Base-by-base conservation (phyloP, 2,329 filamentous ascomycete genomes). In the Cladosporium halotolerans region DNA sequence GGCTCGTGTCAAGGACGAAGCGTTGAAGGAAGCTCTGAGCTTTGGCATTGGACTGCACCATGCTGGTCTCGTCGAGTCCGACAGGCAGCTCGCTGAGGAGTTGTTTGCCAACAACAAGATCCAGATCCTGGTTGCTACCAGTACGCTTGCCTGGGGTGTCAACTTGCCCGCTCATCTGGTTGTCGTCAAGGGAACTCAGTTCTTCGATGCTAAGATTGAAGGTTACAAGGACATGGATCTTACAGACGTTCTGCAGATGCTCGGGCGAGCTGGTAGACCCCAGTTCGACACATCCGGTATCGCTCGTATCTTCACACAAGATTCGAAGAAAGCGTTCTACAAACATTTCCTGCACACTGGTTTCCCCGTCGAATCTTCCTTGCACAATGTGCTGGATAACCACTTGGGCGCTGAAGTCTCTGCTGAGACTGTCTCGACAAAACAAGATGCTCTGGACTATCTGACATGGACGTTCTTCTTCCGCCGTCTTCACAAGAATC, bases 391-490 rank as follows among this genome's bases (percentile, higher is more conserved):
- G 1, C 77, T 99, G 7, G 92, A 97, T 72, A 96, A 99, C 74
- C 95, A 99, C 79, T 79, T 99, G 68, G 86, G 90, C 57, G 93
- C 93, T 55, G 93, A 99, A 73, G 84, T 97, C 5, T 95, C 91
- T 0, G 89, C 93, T 1, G 91, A 89, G 61, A 99, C 93, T 0
- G 88, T 99, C 47, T 77, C 86, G 32, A 95, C 90, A 8, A 96
- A 96, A 71, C 93, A 99, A 71, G 93, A 99, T 72, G 93, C 93
- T 1, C 79, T 99, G 3, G 95, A 99, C 70, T 99, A 99, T 67
- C 74, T 99, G 50, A 99, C 93, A 0, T 99, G 95, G 93, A 99
- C 95, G 1, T 99, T 99, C 76, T 99, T 99, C 80, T 99, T 99
- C 79, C 83, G 95, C 2, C 81, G 93, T 9, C 75, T 99, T 38